These are phyloP conservation scores for Sporisorium sorghi DNA, from an alignment of 1,284 basidiomycete species.

Conservation along the genomic window DNA sequence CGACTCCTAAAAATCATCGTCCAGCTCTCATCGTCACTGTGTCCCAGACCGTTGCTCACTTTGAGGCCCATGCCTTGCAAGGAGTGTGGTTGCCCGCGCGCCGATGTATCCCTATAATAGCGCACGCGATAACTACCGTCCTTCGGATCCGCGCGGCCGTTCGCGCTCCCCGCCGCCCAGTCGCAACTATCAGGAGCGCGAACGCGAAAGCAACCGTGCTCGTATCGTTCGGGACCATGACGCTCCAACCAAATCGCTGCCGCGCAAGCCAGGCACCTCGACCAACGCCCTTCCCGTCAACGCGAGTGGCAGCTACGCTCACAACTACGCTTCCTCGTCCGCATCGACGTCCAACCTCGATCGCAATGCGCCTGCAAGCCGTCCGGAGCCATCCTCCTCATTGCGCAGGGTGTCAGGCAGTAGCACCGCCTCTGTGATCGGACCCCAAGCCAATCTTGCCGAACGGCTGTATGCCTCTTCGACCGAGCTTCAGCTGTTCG, in stretches of 20 bases:
- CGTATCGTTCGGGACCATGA: conserved; percentile 15
- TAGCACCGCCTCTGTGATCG: not conserved
- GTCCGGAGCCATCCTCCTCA: not conserved
- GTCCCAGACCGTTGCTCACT: not conserved
- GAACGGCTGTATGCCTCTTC: conserved; percentile 2
- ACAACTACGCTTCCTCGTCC: not conserved
- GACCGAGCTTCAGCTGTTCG: conserved; percentile 15
- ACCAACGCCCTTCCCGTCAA: conserved; percentile 4
- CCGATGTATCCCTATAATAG: conserved; percentile 16
- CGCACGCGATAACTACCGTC: conserved; percentile 14
- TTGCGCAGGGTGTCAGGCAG: conserved; percentile 3
- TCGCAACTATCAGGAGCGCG: conserved; percentile 4
- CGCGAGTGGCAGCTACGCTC: not conserved
- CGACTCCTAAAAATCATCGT: not conserved
- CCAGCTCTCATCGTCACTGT: not conserved
- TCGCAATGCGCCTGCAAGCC: conserved; percentile 5
- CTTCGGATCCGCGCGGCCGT: conserved; percentile 17
- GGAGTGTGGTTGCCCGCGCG: conserved; percentile 8
- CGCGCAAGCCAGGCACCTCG: conserved; percentile 12
- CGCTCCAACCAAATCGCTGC: conserved; percentile 12
- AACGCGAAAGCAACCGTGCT: not conserved
- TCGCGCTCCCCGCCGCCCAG: conserved; percentile 20
- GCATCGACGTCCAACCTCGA: not conserved
- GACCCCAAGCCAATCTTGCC: conserved; percentile 10
- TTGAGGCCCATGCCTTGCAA: not conserved